Percentiles rank a stretch among this genome's conserved stretches.
phyloP scores from a whole-genome alignment of 768 basidiomycete species.

The Pholiota conissans region DNA sequence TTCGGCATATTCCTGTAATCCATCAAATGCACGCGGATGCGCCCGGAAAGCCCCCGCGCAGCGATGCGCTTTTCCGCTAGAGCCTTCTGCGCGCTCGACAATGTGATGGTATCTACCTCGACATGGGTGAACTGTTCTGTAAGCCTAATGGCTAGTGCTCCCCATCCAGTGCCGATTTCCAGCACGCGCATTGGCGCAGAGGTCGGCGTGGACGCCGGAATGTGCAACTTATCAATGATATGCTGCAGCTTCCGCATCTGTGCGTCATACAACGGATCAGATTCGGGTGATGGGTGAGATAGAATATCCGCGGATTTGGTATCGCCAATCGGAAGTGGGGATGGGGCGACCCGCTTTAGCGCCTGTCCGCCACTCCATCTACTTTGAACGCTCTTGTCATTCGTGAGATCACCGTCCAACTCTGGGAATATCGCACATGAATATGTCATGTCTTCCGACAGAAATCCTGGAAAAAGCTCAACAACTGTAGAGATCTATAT shows the following conservation, averaged over 20 bases:
- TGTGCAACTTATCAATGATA: constrained; percentile 64
- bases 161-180: constrained; percentile 83
- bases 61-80: constrained; percentile 58
- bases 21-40: constrained; percentile 70
- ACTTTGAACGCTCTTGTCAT: constrained; percentile 24
- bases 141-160: constrained; percentile 66
- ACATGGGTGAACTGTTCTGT: constrained; percentile 54
- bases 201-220: constrained; percentile 32
- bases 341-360: constrained; percentile 26
- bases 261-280: constrained; percentile 40
- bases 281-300: not conserved
- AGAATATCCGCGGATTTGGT: not conserved
- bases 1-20: constrained; percentile 68
- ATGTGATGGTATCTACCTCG: constrained; percentile 69
- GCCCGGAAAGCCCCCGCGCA: constrained; percentile 47
- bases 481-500: constrained; percentile 1
- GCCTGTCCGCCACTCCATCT: constrained; percentile 39
- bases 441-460: constrained; percentile 76
- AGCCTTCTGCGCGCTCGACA: constrained; percentile 63
- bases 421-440: constrained; percentile 71
- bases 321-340: constrained; percentile 13
- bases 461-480: constrained; percentile 39
- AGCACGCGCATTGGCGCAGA: constrained; percentile 52
- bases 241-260: constrained; percentile 64
- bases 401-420: constrained; percentile 51